Percentiles rank a stretch among this genome's conserved stretches.
Conservation (phyloP, 2,329 filamentous ascomycete species). For the Exophiala alcalophila region DNA sequence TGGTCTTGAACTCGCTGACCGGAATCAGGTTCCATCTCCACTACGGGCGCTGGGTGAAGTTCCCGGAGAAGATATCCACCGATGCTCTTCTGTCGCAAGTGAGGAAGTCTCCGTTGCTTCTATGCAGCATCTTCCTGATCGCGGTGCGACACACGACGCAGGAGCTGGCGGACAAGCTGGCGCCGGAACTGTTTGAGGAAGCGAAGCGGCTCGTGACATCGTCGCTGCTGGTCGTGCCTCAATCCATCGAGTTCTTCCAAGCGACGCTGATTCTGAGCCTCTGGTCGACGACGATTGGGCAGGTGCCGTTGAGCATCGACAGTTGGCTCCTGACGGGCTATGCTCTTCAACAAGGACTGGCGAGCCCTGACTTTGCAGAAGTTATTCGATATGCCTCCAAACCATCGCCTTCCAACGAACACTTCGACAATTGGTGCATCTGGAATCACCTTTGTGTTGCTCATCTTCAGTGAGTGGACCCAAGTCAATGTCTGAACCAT, state of each 20-base stretch:
- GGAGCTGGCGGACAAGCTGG: slow-evolving; percentile 37
- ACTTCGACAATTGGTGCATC: slow-evolving; percentile 37
- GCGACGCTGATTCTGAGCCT: slow-evolving; percentile 43
- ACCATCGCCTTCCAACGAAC: slow-evolving; percentile 24
- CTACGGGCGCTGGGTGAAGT: slow-evolving; percentile 45
- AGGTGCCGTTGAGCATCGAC: slow-evolving; percentile 45
- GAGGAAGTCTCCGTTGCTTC: slow-evolving; percentile 39
- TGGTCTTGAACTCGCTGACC: not conserved
- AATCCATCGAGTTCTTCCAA: slow-evolving; percentile 46
- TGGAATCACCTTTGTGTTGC: slow-evolving; percentile 48
- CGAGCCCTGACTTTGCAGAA: slow-evolving; percentile 37
- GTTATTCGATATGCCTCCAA: slow-evolving; percentile 12
- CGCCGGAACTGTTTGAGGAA: slow-evolving; percentile 40
- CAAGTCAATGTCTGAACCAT: not conserved
- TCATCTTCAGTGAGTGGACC: slow-evolving; percentile 43
- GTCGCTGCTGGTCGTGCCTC: slow-evolving; percentile 39
- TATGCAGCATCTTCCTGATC: slow-evolving; percentile 42
- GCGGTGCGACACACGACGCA: slow-evolving; percentile 44
- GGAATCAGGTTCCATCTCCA: slow-evolving; percentile 37
- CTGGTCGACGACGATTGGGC: slow-evolving; percentile 48
- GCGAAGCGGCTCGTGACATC: slow-evolving; percentile 34
- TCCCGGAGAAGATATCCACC: slow-evolving; percentile 33
- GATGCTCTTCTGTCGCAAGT: slow-evolving; percentile 35
- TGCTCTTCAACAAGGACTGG: slow-evolving; percentile 43
- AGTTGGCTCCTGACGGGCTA: slow-evolving; percentile 47